Base-by-base conservation (phyloP, 352 stramenopile genomes). In the Globisporangium paddicum region DNA sequence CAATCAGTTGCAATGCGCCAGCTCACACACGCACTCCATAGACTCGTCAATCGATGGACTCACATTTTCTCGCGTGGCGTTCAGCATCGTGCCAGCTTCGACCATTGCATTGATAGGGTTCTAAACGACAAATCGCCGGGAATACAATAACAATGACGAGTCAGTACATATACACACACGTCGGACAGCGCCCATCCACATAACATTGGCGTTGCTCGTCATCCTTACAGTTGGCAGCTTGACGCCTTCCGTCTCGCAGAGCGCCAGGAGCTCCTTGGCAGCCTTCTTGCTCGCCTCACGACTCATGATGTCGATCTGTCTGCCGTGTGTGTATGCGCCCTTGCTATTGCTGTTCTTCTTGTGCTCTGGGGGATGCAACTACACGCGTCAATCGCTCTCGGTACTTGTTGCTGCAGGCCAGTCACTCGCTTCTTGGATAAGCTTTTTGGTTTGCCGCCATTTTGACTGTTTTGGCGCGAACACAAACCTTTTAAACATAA, bases 51-150 rank as follows among this genome's bases (percentile, higher is more conserved):
- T n/a, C 5, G 23, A 38, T 26, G n/a, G 34, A 62, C 75, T 50
- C 51, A 91, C 85, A 34, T 90, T 55, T 28, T 91, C 82, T 48
- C 78, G 80, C n/a, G 85, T 93, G 42, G 85, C 76, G 53, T 92
- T 95, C 16, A 95, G 69, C 79, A 93, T 90, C 14, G 85, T 95
- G 49, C 85, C 85, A 28, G 85, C 85, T 51, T 85, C 81, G 14
- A 95, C 76, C 58, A 86, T 85, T 5, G 85, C 85, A 72, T 95
- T 95, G 18, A 90, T 66, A 3, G 78, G 67, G 41, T 95, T 62
- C 82, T 92, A 42, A 14, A 41, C 41, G 5, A 9, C 41, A 7
- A 9, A 32, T 42, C 9, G 37, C 9, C 37, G 1, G 8, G 8
- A 19, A 21, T n/a, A 37, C 18, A 57, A 14, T 13, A 42, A 30